These are phyloP conservation scores for Metschnikowia noctiluminum DNA, from an alignment of 805 yeast species.

Conservation along the genomic window DNA sequence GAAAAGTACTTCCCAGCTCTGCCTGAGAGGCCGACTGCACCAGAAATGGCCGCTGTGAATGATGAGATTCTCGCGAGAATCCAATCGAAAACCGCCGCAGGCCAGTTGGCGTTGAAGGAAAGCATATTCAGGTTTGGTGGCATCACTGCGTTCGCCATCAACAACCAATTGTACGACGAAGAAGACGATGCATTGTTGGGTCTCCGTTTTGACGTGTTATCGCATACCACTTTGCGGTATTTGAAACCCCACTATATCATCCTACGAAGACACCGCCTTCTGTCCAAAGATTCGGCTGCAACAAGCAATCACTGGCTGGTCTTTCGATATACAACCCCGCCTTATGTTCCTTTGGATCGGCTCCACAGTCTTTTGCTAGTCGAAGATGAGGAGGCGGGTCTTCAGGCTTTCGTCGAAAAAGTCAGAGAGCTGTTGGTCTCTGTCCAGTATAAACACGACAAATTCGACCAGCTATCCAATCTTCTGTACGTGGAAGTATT, in stretches of 20 bases:
- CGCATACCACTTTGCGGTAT: conserved; percentile 22
- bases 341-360: conserved; percentile 25
- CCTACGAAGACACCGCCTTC: conserved; percentile 18
- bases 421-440: conserved; percentile 23
- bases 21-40: neutral
- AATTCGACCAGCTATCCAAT: conserved; percentile 19
- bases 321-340: conserved; percentile 37
- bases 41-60: neutral
- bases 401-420: conserved; percentile 20
- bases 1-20: conserved; percentile 12
- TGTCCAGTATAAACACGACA: conserved; percentile 33
- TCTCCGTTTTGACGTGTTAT: conserved; percentile 46
- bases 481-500: neutral
- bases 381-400: conserved; percentile 17
- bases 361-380: conserved; percentile 12
- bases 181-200: conserved; percentile 38
- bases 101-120: conserved; percentile 31
- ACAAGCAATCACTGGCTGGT: conserved; percentile 24
- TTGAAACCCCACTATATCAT: conserved; percentile 48
- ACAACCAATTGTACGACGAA: conserved; percentile 27
- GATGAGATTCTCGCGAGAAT: conserved; percentile 11
- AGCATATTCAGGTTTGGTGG: conserved; percentile 49
- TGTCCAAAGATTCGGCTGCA: neutral
- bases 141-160: conserved; percentile 50
- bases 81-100: conserved; percentile 11